Evolutionary conservation across 495 filamentous ascomycete genomes (phyloP), one percentile per base, ranked within the genome.

Genomic region (Penicillium pulvis): DNA sequence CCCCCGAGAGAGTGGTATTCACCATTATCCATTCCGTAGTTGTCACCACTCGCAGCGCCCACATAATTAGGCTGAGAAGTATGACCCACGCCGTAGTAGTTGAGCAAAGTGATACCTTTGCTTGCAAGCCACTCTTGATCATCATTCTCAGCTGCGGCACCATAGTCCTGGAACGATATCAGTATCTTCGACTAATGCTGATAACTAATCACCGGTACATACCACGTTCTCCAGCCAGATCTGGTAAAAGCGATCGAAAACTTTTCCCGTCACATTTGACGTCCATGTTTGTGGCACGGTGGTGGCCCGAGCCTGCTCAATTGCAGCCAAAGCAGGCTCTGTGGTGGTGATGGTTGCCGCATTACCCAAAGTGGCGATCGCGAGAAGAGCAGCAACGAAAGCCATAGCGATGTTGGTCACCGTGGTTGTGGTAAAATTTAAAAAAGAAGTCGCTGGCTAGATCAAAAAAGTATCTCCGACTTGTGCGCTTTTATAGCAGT

Each of bases 201-300:
- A 17, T 9, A 45, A 5, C 2, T 45, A 7, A 9, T 20, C 6
- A 9, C 9, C 17, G 16, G 33, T 75, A 74, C 68, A 26, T 71
- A 89, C 84, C 42, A 81, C 83, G 62, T 89, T 90, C 71, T 89
- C 87, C 5, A 89, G 73, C 83, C 85, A 89, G 61, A 90, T 81
- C 57, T 79, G 79, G 43, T 82, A 77, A 56, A 88, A 81, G 16
- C 83, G 78, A 64, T 89, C 76, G 61, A 89, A 90, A 2, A 76
- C 83, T 51, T 79, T 79, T 39, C 87, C 87, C 45, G 72, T 57
- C 52, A 89, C 81, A 63, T 79, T 67, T 45, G 79, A 83, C 9
- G 75, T 77, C 11, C 83, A 83, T 24, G 78, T 81, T 28, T 65
- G 59, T 7, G 69, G 66, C 20, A 60, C 33, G 2, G 33, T 53